Evolutionary conservation across 139 green algal genomes (phyloP).

Genomic region (Tetratostichococcus sp.): DNA sequence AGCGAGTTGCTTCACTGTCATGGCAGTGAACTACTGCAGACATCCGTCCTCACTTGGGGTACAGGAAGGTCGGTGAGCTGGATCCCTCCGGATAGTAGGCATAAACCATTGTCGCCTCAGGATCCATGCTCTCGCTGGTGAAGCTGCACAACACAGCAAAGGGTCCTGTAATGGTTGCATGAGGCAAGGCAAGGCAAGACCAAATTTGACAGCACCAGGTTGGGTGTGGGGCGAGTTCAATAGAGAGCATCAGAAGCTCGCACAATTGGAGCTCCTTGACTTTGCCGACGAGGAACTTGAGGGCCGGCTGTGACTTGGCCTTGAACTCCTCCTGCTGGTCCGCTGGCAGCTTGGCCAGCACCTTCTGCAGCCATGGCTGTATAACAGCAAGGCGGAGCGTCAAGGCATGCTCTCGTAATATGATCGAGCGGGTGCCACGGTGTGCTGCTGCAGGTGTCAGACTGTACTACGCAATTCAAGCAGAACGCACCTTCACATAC

Average conservation of each 20-base stretch:
- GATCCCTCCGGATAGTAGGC: slow-evolving; percentile 63
- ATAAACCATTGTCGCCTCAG: slow-evolving; percentile 45
- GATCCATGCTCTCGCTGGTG: slow-evolving; percentile 51
- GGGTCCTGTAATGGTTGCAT: not conserved
- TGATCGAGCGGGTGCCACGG: no score
- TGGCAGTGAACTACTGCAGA: no score
- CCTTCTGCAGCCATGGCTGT: slow-evolving; percentile 44
- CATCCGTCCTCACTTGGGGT: slow-evolving; percentile 44
- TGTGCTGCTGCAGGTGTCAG: no score
- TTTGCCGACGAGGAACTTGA: slow-evolving; percentile 57
- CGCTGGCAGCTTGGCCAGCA: slow-evolving; percentile 40
- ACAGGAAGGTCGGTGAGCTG: slow-evolving; percentile 54
- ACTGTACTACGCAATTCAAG: no score
- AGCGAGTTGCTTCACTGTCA: no score
- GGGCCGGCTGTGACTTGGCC: slow-evolving; percentile 39
- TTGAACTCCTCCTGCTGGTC: slow-evolving; percentile 54
- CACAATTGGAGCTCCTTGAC: slow-evolving; percentile 65
- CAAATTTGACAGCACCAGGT: no score
- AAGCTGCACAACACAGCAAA: slow-evolving; percentile 41
- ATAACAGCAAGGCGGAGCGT: not conserved
- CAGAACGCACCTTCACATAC: slow-evolving; percentile 45
- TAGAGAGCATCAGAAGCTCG: no score
- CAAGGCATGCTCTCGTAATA: no score
- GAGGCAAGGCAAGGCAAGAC: not conserved
- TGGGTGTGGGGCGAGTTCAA: no score